Conservation (phyloP, 176 grass and related monocot genomes). For the Oropetium thomaeum region DNA sequence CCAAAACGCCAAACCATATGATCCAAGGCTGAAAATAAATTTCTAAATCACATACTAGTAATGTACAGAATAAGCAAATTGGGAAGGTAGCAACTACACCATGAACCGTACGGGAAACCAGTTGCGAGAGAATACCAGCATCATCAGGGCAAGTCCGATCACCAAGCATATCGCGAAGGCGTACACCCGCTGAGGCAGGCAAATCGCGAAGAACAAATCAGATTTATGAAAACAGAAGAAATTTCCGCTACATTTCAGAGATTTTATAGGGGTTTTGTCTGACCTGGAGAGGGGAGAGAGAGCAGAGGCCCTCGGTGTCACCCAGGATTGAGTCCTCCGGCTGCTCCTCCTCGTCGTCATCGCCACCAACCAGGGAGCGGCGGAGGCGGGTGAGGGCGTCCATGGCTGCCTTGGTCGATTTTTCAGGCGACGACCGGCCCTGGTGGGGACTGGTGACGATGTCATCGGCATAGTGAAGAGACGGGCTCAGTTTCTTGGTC, state of each 20-base stretch:
- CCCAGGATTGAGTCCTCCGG: conserved; percentile 57
- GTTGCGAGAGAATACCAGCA: conserved; percentile 53
- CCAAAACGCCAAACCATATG: conserved; percentile 8
- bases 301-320: conserved; percentile 54
- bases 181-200: conserved; percentile 62
- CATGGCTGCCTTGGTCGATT: conserved; percentile 41
- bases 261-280: background rate
- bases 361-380: conserved; percentile 59
- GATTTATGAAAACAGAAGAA: conserved; percentile 11
- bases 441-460: background rate
- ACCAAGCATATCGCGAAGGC: conserved; percentile 64
- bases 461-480: background rate
- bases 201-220: conserved; percentile 26
- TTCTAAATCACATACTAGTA: conserved; percentile 3
- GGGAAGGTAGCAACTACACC: background rate
- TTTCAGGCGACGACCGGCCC: background rate
- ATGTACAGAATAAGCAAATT: background rate
- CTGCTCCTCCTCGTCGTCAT: conserved; percentile 54
- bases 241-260: background rate
- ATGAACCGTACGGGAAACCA: background rate
- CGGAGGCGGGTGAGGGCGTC: conserved; percentile 68
- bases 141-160: conserved; percentile 73
- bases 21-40: background rate
- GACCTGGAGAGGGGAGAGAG: conserved; percentile 80
- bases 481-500: background rate